Evolutionary conservation across 2,329 filamentous ascomycete genomes (phyloP).

Genomic region (Dothiorella sarmentorum): DNA sequence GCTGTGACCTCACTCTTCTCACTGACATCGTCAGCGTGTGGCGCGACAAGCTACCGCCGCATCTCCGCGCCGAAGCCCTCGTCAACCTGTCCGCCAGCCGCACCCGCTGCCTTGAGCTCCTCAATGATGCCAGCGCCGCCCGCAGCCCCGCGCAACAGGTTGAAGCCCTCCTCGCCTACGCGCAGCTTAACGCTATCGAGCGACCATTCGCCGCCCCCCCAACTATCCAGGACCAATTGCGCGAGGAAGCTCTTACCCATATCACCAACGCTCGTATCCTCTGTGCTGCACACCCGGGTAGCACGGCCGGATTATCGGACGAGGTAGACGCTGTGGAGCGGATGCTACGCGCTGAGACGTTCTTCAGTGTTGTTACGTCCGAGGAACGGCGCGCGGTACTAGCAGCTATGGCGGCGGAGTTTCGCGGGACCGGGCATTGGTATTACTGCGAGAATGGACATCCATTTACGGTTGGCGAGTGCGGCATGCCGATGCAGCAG

Average conservation of each 20-base stretch:
- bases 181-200: conserved; percentile 48
- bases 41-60: too few relatives aligned
- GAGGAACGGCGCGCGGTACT: conserved; percentile 20
- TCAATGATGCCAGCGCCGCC: conserved; percentile 36
- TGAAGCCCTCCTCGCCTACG: conserved; percentile 52
- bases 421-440: conserved; percentile 54
- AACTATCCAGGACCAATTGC: conserved; percentile 20
- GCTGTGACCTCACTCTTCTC: conserved; percentile 49
- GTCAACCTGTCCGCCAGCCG: conserved; percentile 37
- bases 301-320: conserved; percentile 31
- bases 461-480: conserved; percentile 62
- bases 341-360: neutral
- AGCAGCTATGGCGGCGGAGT: conserved; percentile 46
- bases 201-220: conserved; percentile 19
- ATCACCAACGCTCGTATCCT: neutral
- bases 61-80: conserved; percentile 16
- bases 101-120: conserved; percentile 41
- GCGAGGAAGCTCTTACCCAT: neutral
- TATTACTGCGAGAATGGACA: conserved; percentile 58
- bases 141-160: conserved; percentile 44
- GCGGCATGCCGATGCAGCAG: conserved; percentile 62
- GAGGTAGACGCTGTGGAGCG: conserved; percentile 45
- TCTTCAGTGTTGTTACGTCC: conserved; percentile 8
- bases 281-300: neutral
- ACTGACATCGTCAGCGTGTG: conserved; percentile 40